Percentiles rank a stretch among this genome's conserved stretches.
Conservation (phyloP, 176 grass and related monocot species). For the Musa troglodytarum region DNA sequence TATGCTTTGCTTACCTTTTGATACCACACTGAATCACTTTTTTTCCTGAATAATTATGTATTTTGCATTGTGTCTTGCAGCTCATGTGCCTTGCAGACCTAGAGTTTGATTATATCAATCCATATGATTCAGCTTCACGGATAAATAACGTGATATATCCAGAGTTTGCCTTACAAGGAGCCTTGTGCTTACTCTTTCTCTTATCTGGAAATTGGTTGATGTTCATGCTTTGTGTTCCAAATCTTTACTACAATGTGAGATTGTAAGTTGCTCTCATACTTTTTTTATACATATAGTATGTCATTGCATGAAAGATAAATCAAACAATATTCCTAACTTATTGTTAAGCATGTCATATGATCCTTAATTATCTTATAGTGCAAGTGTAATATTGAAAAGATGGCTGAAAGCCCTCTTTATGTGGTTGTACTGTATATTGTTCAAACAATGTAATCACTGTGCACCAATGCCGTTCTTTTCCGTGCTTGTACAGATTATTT, state of each 20-base stretch:
- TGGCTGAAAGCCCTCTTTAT: neutral
- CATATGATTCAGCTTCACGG: constrained; percentile 73
- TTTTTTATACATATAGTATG: neutral
- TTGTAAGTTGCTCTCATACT: constrained; percentile 48
- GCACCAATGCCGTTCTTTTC: no score
- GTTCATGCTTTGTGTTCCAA: constrained; percentile 62
- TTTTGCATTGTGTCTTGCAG: constrained; percentile 26
- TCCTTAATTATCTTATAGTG: neutral
- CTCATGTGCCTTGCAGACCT: constrained; percentile 92
- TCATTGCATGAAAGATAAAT: neutral
- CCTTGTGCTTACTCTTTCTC: constrained; percentile 60
- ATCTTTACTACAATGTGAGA: constrained; percentile 77
- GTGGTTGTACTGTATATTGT: no score
- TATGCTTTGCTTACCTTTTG: neutral
- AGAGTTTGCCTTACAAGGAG: constrained; percentile 67
- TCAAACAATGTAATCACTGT: neutral
- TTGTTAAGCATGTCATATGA: neutral
- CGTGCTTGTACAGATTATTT: no score
- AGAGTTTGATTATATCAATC: constrained; percentile 97
- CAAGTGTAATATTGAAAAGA: neutral
- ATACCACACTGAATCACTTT: neutral
- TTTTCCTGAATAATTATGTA: neutral
- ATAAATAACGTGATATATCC: constrained; percentile 91
- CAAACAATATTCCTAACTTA: neutral
- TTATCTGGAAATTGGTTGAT: constrained; percentile 89